phyloP scores from a whole-genome alignment of 208 protist species.

The Leptomonas seymouri region DNA sequence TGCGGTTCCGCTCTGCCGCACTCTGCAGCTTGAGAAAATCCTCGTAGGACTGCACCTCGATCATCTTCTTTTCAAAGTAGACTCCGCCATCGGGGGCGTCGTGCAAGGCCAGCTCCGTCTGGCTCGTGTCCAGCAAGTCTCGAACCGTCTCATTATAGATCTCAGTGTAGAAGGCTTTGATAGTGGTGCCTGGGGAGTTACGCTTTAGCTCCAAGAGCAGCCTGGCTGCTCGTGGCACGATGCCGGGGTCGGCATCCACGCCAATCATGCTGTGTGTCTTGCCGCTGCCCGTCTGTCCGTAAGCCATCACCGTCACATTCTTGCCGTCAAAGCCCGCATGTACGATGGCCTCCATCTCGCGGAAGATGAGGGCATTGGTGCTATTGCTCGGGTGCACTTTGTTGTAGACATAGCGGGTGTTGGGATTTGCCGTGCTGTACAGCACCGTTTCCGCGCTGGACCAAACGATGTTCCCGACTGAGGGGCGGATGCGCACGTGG shows the following conservation, averaged over 20 bases:
- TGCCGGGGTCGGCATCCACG: constrained; percentile 44
- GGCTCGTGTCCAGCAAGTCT: constrained; percentile 70
- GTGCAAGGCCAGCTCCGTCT: constrained; percentile 42
- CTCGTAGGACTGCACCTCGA: constrained; percentile 59
- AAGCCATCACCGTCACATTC: constrained; percentile 85
- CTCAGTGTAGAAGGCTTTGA: constrained; percentile 83
- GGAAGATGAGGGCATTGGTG: constrained; percentile 81
- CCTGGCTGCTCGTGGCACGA: constrained; percentile 55
- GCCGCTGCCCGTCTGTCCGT: constrained; percentile 93
- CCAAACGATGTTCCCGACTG: constrained; percentile 67
- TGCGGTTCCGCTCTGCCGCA: constrained; percentile 73
- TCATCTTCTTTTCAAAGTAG: constrained; percentile 52
- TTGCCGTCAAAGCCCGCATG: constrained; percentile 77
- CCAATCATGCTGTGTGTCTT: constrained; percentile 93
- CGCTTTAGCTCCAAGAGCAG: constrained; percentile 68
- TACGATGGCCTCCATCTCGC: constrained; percentile 77
- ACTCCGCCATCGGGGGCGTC: constrained; percentile 49
- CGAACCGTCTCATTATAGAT: constrained; percentile 88
- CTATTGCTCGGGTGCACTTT: constrained; percentile 83
- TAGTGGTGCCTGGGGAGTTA: constrained; percentile 39
- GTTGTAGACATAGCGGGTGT: constrained; percentile 84
- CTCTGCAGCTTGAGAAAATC: constrained; percentile 71
- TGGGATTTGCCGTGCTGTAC: constrained; percentile 79
- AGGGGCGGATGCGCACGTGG: constrained; percentile 82
- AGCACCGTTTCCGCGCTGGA: constrained; percentile 84